phyloP scores from a whole-genome alignment of 352 stramenopile genomes.

The Globisporangium barbulae region DNA sequence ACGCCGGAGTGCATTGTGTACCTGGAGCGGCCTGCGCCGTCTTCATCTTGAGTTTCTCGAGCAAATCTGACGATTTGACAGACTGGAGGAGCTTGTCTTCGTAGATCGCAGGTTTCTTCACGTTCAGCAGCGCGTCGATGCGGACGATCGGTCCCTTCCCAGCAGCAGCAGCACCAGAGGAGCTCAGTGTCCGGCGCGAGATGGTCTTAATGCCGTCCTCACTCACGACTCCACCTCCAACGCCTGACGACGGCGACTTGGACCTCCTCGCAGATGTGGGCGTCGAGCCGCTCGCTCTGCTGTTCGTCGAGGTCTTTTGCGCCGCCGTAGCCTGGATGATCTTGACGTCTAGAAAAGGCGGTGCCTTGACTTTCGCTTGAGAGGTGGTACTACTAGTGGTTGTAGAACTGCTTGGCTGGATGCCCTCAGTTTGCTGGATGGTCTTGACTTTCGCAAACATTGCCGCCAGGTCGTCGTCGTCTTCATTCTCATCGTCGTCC shows the following conservation, averaged over 20 bases:
- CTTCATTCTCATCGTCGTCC: slow-evolving; percentile 39
- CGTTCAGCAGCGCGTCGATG: slow-evolving; percentile 37
- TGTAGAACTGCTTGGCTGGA: slow-evolving; percentile 14
- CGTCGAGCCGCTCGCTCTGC: background rate
- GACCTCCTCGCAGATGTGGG: slow-evolving; percentile 7
- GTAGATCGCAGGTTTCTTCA: slow-evolving; percentile 60
- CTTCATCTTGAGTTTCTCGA: slow-evolving; percentile 54
- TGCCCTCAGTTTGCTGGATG: slow-evolving; percentile 48
- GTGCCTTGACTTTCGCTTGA: slow-evolving; percentile 1
- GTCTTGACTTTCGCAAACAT: slow-evolving; percentile 77
- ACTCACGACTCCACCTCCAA: slow-evolving; percentile 15
- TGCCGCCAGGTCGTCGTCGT: slow-evolving; percentile 58
- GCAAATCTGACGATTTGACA: slow-evolving; percentile 33
- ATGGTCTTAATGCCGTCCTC: slow-evolving; percentile 67
- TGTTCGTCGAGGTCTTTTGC: background rate
- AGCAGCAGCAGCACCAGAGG: slow-evolving; percentile 3
- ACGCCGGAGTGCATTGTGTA: slow-evolving; percentile 11
- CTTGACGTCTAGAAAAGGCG: slow-evolving; percentile 11
- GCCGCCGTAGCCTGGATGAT: slow-evolving; percentile 4
- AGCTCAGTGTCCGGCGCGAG: slow-evolving; percentile 26
- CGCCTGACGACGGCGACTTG: slow-evolving; percentile 1
- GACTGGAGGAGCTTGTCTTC: slow-evolving; percentile 51
- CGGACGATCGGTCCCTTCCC: background rate
- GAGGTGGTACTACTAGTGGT: slow-evolving; percentile 1
- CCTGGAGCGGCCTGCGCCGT: slow-evolving; percentile 38